Percentiles rank a stretch among this genome's conserved stretches.
These are phyloP conservation scores for Lyophyllum shimeji DNA, from an alignment of 768 basidiomycete species.

Conservation along the genomic window DNA sequence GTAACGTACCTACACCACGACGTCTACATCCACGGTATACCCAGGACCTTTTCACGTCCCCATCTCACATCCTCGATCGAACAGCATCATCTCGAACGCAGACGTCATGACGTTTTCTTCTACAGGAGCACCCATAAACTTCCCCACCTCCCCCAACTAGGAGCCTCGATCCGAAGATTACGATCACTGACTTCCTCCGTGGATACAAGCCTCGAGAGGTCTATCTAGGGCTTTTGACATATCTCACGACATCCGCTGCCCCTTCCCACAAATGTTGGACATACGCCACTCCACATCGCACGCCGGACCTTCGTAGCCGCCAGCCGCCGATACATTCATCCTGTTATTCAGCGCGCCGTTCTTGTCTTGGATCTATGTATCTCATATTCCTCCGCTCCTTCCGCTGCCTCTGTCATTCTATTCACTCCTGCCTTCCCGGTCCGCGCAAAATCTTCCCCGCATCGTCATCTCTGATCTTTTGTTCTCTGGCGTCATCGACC, in stretches of 20 bases:
- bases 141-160: background rate
- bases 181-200: background rate
- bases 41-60: background rate
- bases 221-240: background rate
- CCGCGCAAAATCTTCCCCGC: background rate
- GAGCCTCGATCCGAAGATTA: background rate
- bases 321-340: background rate
- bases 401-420: no score
- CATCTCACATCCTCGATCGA: background rate
- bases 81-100: background rate
- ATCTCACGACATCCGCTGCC: background rate
- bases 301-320: conserved; percentile 2
- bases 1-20: background rate
- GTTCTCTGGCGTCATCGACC: background rate
- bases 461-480: background rate
- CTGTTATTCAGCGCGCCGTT: background rate
- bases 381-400: background rate
- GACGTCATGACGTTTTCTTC: background rate
- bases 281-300: background rate
- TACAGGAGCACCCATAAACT: background rate
- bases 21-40: background rate
- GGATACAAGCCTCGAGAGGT: background rate
- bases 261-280: conserved; percentile 6
- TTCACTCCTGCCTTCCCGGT: background rate
- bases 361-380: background rate